phyloP scores from a whole-genome alignment of 75 land plant genomes.

The Selaginella tamariscina region DNA sequence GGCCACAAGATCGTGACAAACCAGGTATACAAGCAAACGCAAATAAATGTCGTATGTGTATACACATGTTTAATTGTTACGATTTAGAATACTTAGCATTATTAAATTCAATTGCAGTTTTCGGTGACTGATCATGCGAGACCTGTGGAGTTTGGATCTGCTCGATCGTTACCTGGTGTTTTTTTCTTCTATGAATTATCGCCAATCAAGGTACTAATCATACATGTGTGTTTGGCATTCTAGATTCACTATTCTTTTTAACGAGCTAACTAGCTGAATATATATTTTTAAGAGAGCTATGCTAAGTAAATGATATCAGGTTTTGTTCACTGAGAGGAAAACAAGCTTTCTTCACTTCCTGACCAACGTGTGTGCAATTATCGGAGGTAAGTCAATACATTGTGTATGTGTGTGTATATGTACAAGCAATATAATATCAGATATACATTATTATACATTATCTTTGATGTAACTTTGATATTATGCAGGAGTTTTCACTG shows the following conservation, averaged over 20 bases:
- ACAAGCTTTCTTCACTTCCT: conserved; percentile 72
- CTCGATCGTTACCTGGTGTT: conserved; percentile 61
- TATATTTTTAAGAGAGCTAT: no score
- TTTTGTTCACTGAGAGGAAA: conserved; percentile 47
- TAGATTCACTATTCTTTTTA: neutral
- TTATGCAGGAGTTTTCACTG: conserved; percentile 57
- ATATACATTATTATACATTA: conserved; percentile 9
- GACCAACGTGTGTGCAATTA: conserved; percentile 85
- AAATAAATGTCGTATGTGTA: no score
- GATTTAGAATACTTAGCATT: neutral
- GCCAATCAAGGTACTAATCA: conserved; percentile 65
- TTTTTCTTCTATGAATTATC: conserved; percentile 90
- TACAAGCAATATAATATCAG: conserved; percentile 12
- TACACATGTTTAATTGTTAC: no score
- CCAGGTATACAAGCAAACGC: no score
- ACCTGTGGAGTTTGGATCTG: conserved; percentile 29
- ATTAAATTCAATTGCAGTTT: conserved; percentile 37
- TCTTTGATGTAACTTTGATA: neutral
- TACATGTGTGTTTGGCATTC: neutral
- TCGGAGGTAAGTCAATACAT: conserved; percentile 62
- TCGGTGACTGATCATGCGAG: conserved; percentile 91
- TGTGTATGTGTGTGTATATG: conserved; percentile 13
- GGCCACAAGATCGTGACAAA: conserved; percentile 63
- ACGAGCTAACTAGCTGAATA: conserved; percentile 14
- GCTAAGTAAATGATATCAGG: no score